Evolutionary conservation across 371 early-diverging fungal genomes (phyloP), one percentile per base, ranked within the genome.

Genomic region (Nematocida ausubeli): DNA sequence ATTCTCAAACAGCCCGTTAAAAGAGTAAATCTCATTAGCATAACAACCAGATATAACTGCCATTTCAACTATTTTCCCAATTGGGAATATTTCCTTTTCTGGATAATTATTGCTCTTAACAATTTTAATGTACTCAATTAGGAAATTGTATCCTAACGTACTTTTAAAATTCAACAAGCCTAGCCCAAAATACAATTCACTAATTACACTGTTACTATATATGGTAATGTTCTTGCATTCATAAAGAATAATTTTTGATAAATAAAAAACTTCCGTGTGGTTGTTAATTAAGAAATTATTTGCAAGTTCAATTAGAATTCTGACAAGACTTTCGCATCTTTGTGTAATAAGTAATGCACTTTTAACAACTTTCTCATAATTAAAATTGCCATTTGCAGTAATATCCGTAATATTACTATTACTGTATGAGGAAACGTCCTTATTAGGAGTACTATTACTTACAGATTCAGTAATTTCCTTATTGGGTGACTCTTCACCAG

Each of bases 211-310:
- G 37, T 75, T 75, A n/a, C 44, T 57, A 39, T 75, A 52, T 40
- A 75, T 75, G 30, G 51, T 54, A 9, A 75, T 22, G 19, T 63
- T 39, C 39, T 55, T 75, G 37, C 78, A 75, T 6, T 75, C 78
- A 57, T 75, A 75, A 4, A 75, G 78, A 52, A 75, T 75, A 28
- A 75, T 40, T 42, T 30, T 26, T 9, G 73, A 66, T n/a, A n/a
- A n/a, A n/a, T n/a, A n/a, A n/a, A n/a, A n/a, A n/a, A n/a, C n/a
- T n/a, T n/a, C n/a, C n/a, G n/a, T n/a, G n/a, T n/a, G n/a, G n/a
- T n/a, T n/a, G n/a, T n/a, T n/a, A n/a, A n/a, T n/a, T n/a, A n/a
- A n/a, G n/a, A n/a, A n/a, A n/a, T n/a, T n/a, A n/a, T n/a, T n/a
- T n/a, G n/a, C n/a, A n/a, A n/a, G n/a, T n/a, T n/a, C n/a, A n/a